Evolutionary conservation across 495 filamentous ascomycete species (phyloP).

Genomic region (Penicillium atrosanguineum): DNA sequence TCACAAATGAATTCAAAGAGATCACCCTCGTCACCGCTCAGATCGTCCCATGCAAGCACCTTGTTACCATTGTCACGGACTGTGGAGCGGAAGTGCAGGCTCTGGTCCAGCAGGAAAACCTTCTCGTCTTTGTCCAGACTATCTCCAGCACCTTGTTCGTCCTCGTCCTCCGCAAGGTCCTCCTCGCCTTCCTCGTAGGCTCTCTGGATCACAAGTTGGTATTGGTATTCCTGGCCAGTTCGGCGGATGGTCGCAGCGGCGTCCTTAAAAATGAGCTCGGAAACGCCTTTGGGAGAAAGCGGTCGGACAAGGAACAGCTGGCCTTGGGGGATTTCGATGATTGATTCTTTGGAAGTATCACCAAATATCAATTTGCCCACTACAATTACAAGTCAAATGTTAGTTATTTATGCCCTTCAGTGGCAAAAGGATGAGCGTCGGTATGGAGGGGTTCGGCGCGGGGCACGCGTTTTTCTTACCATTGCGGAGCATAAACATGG

Average conservation of each 20-base stretch:
- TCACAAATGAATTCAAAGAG: conserved; percentile 97
- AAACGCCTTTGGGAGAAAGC: conserved; percentile 92
- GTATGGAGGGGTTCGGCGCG: conserved; percentile 38
- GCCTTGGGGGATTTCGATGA: conserved; percentile 91
- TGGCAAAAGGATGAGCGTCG: conserved; percentile 6
- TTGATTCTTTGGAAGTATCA: conserved; percentile 86
- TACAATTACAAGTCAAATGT: conserved; percentile 31
- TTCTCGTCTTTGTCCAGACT: conserved; percentile 87
- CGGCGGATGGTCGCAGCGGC: conserved; percentile 85
- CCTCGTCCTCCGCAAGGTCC: conserved; percentile 80
- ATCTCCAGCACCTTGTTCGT: conserved; percentile 73
- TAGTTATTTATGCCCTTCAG: conserved; percentile 9
- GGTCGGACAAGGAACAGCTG: conserved; percentile 97
- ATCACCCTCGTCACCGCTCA: conserved; percentile 90
- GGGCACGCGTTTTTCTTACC: conserved; percentile 44
- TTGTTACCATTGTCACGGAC: conserved; percentile 72
- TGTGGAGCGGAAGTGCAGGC: conserved; percentile 82
- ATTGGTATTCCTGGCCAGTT: conserved; percentile 91
- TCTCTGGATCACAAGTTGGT: conserved; percentile 92
- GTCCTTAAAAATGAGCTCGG: conserved; percentile 98
- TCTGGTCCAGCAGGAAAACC: conserved; percentile 89
- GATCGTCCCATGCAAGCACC: conserved; percentile 89
- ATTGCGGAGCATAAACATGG: conserved; percentile 75
- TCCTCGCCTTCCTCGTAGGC: conserved; percentile 98
- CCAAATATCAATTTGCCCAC: conserved; percentile 92